Base-by-base conservation (phyloP, 1,284 basidiomycete genomes). In the Amylostereum areolatum region DNA sequence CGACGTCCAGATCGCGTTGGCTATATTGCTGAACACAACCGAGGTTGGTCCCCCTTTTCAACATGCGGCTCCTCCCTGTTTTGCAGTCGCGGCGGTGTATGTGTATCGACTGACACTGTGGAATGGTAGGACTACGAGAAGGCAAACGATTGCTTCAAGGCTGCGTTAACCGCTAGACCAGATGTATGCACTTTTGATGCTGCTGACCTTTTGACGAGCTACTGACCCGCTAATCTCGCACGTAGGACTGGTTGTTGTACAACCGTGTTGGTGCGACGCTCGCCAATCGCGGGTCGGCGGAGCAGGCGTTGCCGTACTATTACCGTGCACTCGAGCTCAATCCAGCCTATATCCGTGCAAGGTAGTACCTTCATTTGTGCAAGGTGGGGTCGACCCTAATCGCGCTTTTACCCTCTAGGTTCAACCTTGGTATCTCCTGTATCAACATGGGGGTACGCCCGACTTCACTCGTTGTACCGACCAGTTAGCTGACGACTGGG, bases 261-360 rank as follows among this genome's bases (percentile, higher is more conserved):
- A 99, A 99, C 65, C 83, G 96, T 27, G 89, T 98, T 28, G 96
- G 96, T 11, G 96, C 96, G 12, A 98, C 95, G 2, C 83, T 97
- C 63, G 94, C 94, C 43, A 99, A 99, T 65, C 89, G 82, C 57
- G 95, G 96, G 0, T 77, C 78, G 45, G 82, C 91, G 18, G 81
- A 82, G 39, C 84, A 92, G 54, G 95, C 97, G 7, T 75, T 97
- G 12, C 73, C 87, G 55, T 97, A 92, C 67, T 99, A 99, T 67
- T 82, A 88, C 62, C 82, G 82, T 45, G 97, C 96, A 2, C 74
- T 99, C 35, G 86, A 91, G 55, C 73, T 97, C 49, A 93, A 97
- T 61, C 95, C 96, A 4, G 81, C 82, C 34, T 99, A 98, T 65
- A 94, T 97, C 48, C 85, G 97, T 52, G 93, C 93, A 7, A 80